Conservation (phyloP, 2,329 filamentous ascomycete genomes). For the Colletotrichum spaethianum region DNA sequence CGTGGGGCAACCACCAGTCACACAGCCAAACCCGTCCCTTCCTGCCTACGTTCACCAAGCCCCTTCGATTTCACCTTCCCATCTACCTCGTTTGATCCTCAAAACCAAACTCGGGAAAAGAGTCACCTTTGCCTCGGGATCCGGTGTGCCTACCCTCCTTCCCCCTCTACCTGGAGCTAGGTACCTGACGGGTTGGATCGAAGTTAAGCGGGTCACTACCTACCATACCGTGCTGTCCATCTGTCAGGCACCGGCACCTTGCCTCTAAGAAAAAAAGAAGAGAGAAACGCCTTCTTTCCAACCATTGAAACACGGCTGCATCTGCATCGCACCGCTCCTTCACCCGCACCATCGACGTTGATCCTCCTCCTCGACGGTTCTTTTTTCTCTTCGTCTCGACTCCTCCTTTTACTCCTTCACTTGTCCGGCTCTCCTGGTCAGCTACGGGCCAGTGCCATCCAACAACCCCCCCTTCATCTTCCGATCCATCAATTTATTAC, state of each 20-base stretch:
- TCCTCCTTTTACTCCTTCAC: not conserved
- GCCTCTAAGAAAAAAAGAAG: slow-evolving; percentile 41
- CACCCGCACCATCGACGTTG: slow-evolving; percentile 20
- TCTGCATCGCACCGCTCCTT: slow-evolving; percentile 28
- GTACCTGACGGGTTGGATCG: slow-evolving; percentile 33
- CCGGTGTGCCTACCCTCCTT: slow-evolving; percentile 9
- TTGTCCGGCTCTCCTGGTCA: slow-evolving; percentile 13
- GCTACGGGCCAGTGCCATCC: slow-evolving; percentile 22
- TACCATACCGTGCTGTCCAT: slow-evolving; percentile 12
- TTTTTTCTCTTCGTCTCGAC: slow-evolving; percentile 11
- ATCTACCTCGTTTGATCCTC: slow-evolving; percentile 36
- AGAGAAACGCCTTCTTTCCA: slow-evolving; percentile 41
- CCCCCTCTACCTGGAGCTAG: slow-evolving; percentile 19
- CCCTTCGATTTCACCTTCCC: slow-evolving; percentile 23
- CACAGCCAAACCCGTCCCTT: slow-evolving; percentile 7
- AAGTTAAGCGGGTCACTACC: slow-evolving; percentile 38
- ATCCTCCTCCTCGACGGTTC: slow-evolving; percentile 17
- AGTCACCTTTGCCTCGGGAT: slow-evolving; percentile 29
- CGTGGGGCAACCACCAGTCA: slow-evolving; percentile 9
- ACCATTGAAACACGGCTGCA: slow-evolving; percentile 37
- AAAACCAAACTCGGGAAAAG: not conserved
- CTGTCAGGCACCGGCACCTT: slow-evolving; percentile 25
- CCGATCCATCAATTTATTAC: slow-evolving; percentile 30
- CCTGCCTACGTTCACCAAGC: slow-evolving; percentile 6
- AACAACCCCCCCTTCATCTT: slow-evolving; percentile 12